Conservation (phyloP, 345 rosid genomes). For the Euphorbia lathyris region DNA sequence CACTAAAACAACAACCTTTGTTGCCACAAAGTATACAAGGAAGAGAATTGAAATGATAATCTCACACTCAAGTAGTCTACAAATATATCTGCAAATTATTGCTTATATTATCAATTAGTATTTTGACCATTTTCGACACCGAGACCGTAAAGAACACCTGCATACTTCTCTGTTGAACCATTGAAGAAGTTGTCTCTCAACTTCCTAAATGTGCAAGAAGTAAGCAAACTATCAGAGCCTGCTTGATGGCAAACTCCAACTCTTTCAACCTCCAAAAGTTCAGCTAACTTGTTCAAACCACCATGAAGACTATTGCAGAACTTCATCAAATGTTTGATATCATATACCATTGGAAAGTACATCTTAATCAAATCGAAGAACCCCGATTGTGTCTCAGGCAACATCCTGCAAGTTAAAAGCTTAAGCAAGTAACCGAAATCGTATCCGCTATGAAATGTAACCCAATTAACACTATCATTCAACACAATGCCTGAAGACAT, state of each 20-base stretch:
- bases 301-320: constrained; percentile 86
- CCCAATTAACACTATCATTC: constrained; percentile 68
- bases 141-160: constrained; percentile 84
- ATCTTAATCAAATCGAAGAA: constrained; percentile 60
- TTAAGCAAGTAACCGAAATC: constrained; percentile 88
- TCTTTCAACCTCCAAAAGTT: constrained; percentile 84
- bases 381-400: constrained; percentile 58
- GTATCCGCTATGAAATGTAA: constrained; percentile 81
- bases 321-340: constrained; percentile 87
- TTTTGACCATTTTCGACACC: constrained; percentile 75
- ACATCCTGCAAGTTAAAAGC: constrained; percentile 57
- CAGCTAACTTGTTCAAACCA: constrained; percentile 85
- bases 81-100: constrained; percentile 31
- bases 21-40: constrained; percentile 68
- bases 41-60: constrained; percentile 33
- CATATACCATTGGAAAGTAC: constrained; percentile 73
- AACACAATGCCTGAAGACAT: constrained; percentile 85
- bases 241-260: constrained; percentile 82
- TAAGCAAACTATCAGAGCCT: constrained; percentile 91
- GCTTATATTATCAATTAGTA: constrained; percentile 44
- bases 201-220: constrained; percentile 79
- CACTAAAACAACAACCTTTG: constrained; percentile 55
- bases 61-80: constrained; percentile 68
- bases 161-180: constrained; percentile 63
- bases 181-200: constrained; percentile 73